These are phyloP conservation scores for Naematelia encephala DNA, from an alignment of 768 basidiomycete genomes.

Conservation along the genomic window DNA sequence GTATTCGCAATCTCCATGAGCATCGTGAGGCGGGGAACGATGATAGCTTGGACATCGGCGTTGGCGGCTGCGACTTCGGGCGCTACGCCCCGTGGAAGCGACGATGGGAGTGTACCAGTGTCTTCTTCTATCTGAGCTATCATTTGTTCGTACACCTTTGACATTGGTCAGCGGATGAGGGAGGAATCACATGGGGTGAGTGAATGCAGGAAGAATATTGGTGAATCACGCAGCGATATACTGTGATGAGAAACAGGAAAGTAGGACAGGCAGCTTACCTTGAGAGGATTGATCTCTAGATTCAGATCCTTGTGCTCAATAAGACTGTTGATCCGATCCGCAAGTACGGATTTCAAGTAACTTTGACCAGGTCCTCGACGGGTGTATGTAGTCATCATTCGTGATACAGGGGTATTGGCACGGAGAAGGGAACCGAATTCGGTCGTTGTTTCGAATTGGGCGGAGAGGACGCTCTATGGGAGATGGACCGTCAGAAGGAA, in stretches of 20 bases:
- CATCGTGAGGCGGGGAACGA: constrained; percentile 94
- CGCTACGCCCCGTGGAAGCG: constrained; percentile 86
- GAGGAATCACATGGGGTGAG: no score
- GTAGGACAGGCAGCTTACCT: constrained; percentile 58
- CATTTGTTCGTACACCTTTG: constrained; percentile 98
- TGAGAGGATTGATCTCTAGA: constrained; percentile 97
- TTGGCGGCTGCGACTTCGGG: constrained; percentile 95
- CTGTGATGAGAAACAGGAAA: not conserved
- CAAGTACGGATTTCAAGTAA: constrained; percentile 94
- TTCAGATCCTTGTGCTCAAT: constrained; percentile 99
- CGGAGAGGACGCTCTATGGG: constrained; percentile 84
- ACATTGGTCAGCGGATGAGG: no score
- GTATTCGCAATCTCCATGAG: constrained; percentile 99
- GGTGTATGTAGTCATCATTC: constrained; percentile 99
- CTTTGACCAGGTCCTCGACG: constrained; percentile 97
- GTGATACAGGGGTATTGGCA: constrained; percentile 97
- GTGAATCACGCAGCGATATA: no score
- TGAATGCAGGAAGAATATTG: no score
- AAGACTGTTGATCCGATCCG: constrained; percentile 95
- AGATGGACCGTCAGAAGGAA: not conserved
- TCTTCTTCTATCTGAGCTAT: constrained; percentile 98
- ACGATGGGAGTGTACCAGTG: constrained; percentile 82
- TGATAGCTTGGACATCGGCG: constrained; percentile 93
- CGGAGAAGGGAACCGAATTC: constrained; percentile 98
- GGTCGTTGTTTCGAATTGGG: constrained; percentile 97